Evolutionary conservation across 306 rosid genomes (phyloP).

Genomic region (Delonix regia): DNA sequence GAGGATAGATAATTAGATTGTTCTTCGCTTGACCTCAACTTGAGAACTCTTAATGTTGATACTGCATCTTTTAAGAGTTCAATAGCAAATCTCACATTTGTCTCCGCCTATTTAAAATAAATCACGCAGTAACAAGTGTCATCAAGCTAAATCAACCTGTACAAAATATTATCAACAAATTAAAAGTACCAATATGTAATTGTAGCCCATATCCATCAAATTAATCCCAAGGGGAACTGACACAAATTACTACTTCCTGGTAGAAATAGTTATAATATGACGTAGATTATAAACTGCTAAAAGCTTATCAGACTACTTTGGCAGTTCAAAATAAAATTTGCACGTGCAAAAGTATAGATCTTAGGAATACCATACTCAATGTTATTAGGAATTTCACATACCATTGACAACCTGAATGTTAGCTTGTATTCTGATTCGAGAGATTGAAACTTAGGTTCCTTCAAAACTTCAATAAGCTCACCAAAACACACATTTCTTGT

Average conservation of each 20-base stretch:
- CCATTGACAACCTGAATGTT: conserved; percentile 63
- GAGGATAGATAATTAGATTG: conserved; percentile 63
- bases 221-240: conserved; percentile 12
- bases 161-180: conserved; percentile 20
- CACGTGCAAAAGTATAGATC: conserved; percentile 28
- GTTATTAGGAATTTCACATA: conserved; percentile 45
- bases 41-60: conserved; percentile 64
- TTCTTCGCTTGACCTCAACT: conserved; percentile 67
- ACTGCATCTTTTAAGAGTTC: conserved; percentile 71
- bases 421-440: conserved; percentile 73
- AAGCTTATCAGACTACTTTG: conserved; percentile 20
- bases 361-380: conserved; percentile 16
- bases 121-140: conserved; percentile 31
- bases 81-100: conserved; percentile 66
- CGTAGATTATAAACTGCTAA: neutral
- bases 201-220: conserved; percentile 21
- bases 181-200: conserved; percentile 3
- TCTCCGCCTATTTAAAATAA: conserved; percentile 64
- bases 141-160: conserved; percentile 32
- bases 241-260: neutral
- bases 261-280: conserved; percentile 7
- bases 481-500: conserved; percentile 41
- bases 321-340: conserved; percentile 19
- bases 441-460: conserved; percentile 65
- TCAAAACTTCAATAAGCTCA: conserved; percentile 63